Conservation (phyloP, 148 eudicot species). For the Diospyros kaki region DNA sequence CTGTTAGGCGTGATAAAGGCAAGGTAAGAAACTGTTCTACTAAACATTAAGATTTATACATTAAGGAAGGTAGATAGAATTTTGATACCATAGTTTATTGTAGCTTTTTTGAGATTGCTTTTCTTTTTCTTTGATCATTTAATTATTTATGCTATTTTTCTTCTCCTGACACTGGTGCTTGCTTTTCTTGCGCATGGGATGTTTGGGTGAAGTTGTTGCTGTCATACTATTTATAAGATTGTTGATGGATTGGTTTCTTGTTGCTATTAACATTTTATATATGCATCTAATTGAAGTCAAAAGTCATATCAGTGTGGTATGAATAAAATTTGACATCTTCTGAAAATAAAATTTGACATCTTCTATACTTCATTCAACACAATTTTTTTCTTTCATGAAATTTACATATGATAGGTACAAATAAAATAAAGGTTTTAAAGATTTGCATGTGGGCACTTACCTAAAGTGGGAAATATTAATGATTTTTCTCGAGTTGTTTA, state of each 20-base stretch:
- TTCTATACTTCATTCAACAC: neutral
- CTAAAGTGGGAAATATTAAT: no score
- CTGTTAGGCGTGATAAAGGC: conserved; percentile 34
- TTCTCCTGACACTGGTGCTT: neutral
- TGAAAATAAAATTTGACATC: neutral
- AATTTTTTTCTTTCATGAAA: neutral
- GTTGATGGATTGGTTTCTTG: no score
- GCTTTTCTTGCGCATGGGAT: neutral
- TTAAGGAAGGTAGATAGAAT: neutral
- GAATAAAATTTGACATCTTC: neutral
- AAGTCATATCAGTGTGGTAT: no score
- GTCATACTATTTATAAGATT: neutral
- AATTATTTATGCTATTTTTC: neutral
- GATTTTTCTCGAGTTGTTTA: no score
- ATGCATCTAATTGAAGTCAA: no score
- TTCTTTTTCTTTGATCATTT: neutral
- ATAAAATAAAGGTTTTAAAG: neutral
- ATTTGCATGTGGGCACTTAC: neutral
- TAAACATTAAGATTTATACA: conserved; percentile 1
- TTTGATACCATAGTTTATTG: neutral
- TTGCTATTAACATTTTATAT: no score
- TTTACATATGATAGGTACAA: neutral
- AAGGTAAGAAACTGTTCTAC: conserved; percentile 58
- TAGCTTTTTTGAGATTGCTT: neutral
- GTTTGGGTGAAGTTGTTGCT: neutral